Evolutionary conservation across 495 filamentous ascomycete species (phyloP).

Genomic region (Xylaria venustula): DNA sequence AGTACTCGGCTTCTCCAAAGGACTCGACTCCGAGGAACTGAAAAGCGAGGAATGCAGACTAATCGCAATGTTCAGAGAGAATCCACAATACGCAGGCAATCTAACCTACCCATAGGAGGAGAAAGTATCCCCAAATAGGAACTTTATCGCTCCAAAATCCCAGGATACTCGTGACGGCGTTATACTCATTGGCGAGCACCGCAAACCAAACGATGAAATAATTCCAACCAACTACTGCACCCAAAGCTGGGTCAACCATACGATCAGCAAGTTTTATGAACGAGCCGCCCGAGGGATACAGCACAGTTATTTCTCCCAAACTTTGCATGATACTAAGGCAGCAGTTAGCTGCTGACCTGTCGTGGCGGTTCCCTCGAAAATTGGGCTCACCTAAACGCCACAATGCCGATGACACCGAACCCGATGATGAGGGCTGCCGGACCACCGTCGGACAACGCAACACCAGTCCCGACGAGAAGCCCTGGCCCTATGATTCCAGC

Average conservation of each 20-base stretch:
- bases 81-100: conserved; percentile 12
- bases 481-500: conserved; percentile 58
- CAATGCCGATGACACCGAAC: conserved; percentile 63
- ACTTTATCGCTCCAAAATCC: conserved; percentile 57
- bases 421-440: conserved; percentile 64
- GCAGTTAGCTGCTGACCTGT: conserved; percentile 13
- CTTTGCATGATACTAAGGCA: conserved; percentile 53
- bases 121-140: conserved; percentile 56
- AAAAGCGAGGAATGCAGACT: conserved; percentile 45
- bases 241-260: conserved; percentile 73
- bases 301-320: conserved; percentile 66
- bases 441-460: conserved; percentile 59
- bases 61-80: background rate
- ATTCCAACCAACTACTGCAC: conserved; percentile 83
- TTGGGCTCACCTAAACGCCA: conserved; percentile 52
- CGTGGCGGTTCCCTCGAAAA: conserved; percentile 35
- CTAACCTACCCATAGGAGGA: conserved; percentile 61
- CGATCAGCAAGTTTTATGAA: conserved; percentile 63
- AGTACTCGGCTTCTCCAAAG: conserved; percentile 66
- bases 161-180: conserved; percentile 59
- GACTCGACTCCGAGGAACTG: conserved; percentile 47
- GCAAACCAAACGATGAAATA: conserved; percentile 68
- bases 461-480: conserved; percentile 57
- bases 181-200: conserved; percentile 58
- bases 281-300: conserved; percentile 65